These are phyloP conservation scores for Maudiozyma saulgeensis DNA, from an alignment of 805 yeast species.

Conservation along the genomic window DNA sequence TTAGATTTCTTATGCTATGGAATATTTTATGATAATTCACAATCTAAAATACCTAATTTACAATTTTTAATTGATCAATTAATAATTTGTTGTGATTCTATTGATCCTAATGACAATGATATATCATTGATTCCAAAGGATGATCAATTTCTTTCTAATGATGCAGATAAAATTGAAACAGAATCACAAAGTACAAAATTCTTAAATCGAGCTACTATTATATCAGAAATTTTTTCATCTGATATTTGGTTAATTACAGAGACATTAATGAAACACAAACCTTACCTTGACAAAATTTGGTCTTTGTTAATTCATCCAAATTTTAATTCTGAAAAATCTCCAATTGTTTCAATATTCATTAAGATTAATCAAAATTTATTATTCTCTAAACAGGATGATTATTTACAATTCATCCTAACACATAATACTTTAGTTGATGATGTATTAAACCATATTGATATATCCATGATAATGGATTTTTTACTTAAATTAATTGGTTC, in stretches of 20 bases:
- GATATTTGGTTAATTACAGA: constrained; percentile 90
- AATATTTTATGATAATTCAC: constrained; percentile 15
- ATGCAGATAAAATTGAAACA: not conserved
- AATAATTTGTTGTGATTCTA: constrained; percentile 10
- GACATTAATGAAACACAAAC: constrained; percentile 64
- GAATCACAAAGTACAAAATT: constrained; percentile 1
- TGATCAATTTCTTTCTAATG: not conserved
- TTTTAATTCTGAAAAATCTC: constrained; percentile 51
- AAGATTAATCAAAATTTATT: constrained; percentile 79
- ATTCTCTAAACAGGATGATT: constrained; percentile 51
- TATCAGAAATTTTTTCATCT: constrained; percentile 75
- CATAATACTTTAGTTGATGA: constrained; percentile 34
- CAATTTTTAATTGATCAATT: constrained; percentile 20
- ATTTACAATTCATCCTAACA: constrained; percentile 16
- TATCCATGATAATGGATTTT: constrained; percentile 85
- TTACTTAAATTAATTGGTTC: constrained; percentile 78
- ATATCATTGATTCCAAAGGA: not conserved
- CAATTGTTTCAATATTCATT: constrained; percentile 70
- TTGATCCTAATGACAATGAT: not conserved
- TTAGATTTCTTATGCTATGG: constrained; percentile 42
- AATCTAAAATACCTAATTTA: constrained; percentile 14
- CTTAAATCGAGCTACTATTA: constrained; percentile 18
- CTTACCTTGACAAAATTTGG: constrained; percentile 66
- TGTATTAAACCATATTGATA: constrained; percentile 64
- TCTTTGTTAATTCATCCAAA: constrained; percentile 48